phyloP scores from a whole-genome alignment of 192 early-diverging fungal genomes.

The Coemansia reversa region DNA sequence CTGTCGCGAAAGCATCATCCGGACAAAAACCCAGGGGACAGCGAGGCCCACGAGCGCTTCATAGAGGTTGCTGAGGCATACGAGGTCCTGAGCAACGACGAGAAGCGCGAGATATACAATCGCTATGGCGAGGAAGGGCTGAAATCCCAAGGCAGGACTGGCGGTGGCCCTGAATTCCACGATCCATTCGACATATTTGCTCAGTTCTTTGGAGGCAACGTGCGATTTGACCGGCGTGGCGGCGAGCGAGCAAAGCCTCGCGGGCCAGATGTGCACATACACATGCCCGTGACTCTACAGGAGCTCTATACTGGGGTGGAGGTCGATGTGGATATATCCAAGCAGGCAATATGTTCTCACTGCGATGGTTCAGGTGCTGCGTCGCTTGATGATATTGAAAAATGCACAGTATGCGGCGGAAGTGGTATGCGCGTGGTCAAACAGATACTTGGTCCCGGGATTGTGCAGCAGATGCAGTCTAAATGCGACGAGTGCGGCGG shows the following conservation, averaged over 20 bases:
- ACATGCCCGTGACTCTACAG: constrained; percentile 81
- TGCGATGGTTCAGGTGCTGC: constrained; percentile 93
- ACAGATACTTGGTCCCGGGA: constrained; percentile 88
- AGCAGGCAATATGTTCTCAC: constrained; percentile 89
- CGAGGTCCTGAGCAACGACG: constrained; percentile 88
- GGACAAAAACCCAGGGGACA: constrained; percentile 84
- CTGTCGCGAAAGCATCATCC: constrained; percentile 87
- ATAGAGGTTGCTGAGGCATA: constrained; percentile 90
- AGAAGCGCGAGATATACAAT: constrained; percentile 88
- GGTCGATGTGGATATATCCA: constrained; percentile 90
- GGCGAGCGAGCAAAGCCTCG: constrained; percentile 67
- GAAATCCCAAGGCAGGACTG: constrained; percentile 65
- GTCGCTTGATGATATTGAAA: constrained; percentile 76
- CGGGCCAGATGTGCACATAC: constrained; percentile 78
- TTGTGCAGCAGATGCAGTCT: constrained; percentile 92
- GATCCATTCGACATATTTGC: constrained; percentile 98
- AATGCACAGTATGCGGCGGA: constrained; percentile 78
- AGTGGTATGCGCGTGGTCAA: constrained; percentile 76
- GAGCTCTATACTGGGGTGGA: constrained; percentile 85
- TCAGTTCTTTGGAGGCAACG: constrained; percentile 77
- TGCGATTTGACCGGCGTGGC: constrained; percentile 60
- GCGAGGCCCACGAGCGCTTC: constrained; percentile 82
- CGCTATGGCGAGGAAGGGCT: constrained; percentile 96
- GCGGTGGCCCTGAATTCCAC: constrained; percentile 64
- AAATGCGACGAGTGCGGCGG: constrained; percentile 90